Conservation (phyloP, 805 yeast genomes). For the Nakazawaea siamensis region DNA sequence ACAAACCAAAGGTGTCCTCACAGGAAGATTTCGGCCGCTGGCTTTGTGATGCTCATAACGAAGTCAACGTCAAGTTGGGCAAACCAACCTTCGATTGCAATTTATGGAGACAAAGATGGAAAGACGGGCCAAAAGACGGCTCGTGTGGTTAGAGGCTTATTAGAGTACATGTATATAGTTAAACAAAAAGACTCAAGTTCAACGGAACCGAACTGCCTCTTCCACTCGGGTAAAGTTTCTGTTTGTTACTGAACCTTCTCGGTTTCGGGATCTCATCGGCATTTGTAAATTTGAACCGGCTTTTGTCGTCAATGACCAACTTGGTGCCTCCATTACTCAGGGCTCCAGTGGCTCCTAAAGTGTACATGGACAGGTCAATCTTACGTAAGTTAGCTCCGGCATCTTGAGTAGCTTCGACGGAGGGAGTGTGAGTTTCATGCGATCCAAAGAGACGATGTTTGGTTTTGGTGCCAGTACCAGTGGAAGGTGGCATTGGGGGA, state of each 20-base stretch:
- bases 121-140: slow-evolving; percentile 82
- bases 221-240: slow-evolving; percentile 89
- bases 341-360: slow-evolving; percentile 36
- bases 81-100: slow-evolving; percentile 82
- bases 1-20: slow-evolving; percentile 49
- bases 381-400: slow-evolving; percentile 47
- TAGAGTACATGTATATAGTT: neutral
- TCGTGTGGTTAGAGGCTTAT: slow-evolving; percentile 29
- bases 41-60: slow-evolving; percentile 94
- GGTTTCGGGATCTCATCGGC: slow-evolving; percentile 76
- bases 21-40: slow-evolving; percentile 82
- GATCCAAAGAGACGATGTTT: slow-evolving; percentile 12
- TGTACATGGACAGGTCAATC: slow-evolving; percentile 58
- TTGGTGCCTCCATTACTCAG: slow-evolving; percentile 15
- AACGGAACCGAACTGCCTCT: slow-evolving; percentile 89
- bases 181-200: slow-evolving; percentile 30
- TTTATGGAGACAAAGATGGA: slow-evolving; percentile 92
- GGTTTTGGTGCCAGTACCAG: slow-evolving; percentile 13
- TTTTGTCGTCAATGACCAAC: slow-evolving; percentile 52
- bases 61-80: slow-evolving; percentile 80
- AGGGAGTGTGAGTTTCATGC: slow-evolving; percentile 14
- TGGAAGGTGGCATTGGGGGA: slow-evolving; percentile 24
- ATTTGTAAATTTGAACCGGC: slow-evolving; percentile 65
- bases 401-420: slow-evolving; percentile 32
- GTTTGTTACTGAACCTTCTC: slow-evolving; percentile 62